Base-by-base conservation (phyloP, 176 grass and related monocot genomes). In the Miscanthus lutarioriparius region DNA sequence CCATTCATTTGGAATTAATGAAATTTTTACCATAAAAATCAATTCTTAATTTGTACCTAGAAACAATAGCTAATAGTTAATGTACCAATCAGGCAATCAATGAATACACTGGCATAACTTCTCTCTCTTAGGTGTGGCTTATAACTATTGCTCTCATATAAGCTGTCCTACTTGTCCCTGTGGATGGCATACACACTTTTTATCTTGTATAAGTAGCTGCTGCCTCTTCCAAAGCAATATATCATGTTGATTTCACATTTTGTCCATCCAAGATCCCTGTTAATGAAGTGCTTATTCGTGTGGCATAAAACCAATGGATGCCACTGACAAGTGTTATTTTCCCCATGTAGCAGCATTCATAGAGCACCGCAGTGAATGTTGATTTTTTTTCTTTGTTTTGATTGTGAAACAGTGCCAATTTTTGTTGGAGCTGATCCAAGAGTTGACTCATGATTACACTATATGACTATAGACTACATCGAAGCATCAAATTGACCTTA, bases 61-160 rank as follows among this genome's bases (percentile, higher is more conserved):
- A 77, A 40, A 72, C 2, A 49, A 25, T 62, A 75, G 70, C 17
- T 64, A 76, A 22, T 85, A 75, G 49, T 27, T 82, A 78, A 8
- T 10, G 4, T 33, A 82, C 67, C 9, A 65, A 6, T 72, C 28
- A 58, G 40, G 39, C 39, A 47, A 67, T 80, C 38, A 65, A 54
- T 82, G 22, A 64, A 82, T 64, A 54, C 10, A 78, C 15, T 26
- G 3, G 10, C 75, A 33, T 20, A 33, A 11, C 23, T 71, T 67
- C 3, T n/a, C 15, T 11, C 28, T 39, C 15, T 88, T 88, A 27
- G 25, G 37, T 56, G 8, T 11, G 32, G 27, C 20, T 22, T 80
- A 79, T 84, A 65, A 68, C 36, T 40, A 70, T 81, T 39, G 16
- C 17, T 75, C 70, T 85, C 70, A 80, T 64, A 35, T 88, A 45